Evolutionary conservation across 1,284 basidiomycete genomes (phyloP), one percentile per base, ranked within the genome.

Genomic region (Garcileccinum viscosum): DNA sequence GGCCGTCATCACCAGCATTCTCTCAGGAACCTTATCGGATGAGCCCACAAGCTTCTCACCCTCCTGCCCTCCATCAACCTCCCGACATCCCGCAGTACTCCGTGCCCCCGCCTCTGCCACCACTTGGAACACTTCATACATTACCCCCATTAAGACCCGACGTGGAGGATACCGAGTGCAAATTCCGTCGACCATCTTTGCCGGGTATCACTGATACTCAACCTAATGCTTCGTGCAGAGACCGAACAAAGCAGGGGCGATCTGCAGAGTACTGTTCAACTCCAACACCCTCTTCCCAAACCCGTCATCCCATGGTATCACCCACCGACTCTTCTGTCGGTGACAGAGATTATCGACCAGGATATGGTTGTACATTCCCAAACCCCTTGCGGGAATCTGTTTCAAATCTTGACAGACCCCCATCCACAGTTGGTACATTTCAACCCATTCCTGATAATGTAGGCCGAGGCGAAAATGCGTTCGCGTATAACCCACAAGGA

Each of bases 141-240:
- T 63, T 82, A 22, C 77, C 80, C 24, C 79, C 78, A 12, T 63
- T 79, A 66, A 77, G 77, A 61, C 35, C 72, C 2, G 76, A 72
- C 8, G 58, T 53, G 15, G 76, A 80, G 33, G 78, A 79, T 15
- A 19, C 66, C 17, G 80, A 80, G 32, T 75, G 78, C 65, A 82
- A 80, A 69, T 75, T 69, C 64, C 78, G 80, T 67, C 80, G 80
- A 38, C 69, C 79, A 27, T 81, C 80, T 35, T 65, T 82, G 4
- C 70, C 78, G 4, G 67, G 56, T 7, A 63, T 71, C 32, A 33
- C 69, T 12, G 72, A 72, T 47, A 63, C 70, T 62, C 70, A 67
- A 30, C 47, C 64, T 37, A 56, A 44, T 32, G 2, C 65, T 33
- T 59, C 47, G 50, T 64, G 37, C 53, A 71, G 67, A 62, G 77